These are phyloP conservation scores for Acacia melanoxylon DNA, from an alignment of 306 rosid genomes.

Conservation along the genomic window DNA sequence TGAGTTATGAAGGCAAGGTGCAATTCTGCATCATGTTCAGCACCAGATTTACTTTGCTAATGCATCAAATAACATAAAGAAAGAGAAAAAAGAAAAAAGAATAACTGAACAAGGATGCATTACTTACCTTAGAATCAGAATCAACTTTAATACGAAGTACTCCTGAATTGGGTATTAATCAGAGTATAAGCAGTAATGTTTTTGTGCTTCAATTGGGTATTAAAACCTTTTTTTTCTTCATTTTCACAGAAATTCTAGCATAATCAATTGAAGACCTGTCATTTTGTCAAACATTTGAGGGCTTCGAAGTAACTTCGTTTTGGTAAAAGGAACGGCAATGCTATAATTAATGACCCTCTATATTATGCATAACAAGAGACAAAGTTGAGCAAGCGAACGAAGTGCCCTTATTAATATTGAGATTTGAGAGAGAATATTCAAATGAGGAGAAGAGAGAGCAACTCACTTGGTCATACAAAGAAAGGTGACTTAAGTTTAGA, in stretches of 20 bases:
- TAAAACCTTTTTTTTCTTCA: neutral
- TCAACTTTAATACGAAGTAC: too few species aligned
- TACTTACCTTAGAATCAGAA: too few species aligned
- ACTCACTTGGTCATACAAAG: constrained; percentile 37
- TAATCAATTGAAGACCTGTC: neutral
- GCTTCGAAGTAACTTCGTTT: neutral
- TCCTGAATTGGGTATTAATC: too few species aligned
- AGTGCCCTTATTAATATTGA: neutral
- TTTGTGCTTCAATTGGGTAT: too few species aligned
- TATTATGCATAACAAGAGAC: neutral
- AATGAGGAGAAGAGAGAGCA: constrained; percentile 34
- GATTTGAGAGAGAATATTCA: constrained; percentile 31
- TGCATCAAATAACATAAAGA: too few species aligned
- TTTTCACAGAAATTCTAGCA: neutral
- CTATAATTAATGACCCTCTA: neutral
- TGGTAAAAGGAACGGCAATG: neutral
- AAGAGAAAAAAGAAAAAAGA: too few species aligned
- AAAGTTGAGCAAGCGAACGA: constrained; percentile 16
- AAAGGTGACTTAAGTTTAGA: neutral
- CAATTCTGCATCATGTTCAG: too few species aligned
- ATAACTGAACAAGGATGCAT: too few species aligned
- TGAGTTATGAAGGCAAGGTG: too few species aligned
- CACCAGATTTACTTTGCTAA: too few species aligned
- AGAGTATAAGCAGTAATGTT: too few species aligned
- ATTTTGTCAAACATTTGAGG: constrained; percentile 20